Conservation (phyloP, 2,329 filamentous ascomycete species). For the Aspergillus pseudotamarii region DNA sequence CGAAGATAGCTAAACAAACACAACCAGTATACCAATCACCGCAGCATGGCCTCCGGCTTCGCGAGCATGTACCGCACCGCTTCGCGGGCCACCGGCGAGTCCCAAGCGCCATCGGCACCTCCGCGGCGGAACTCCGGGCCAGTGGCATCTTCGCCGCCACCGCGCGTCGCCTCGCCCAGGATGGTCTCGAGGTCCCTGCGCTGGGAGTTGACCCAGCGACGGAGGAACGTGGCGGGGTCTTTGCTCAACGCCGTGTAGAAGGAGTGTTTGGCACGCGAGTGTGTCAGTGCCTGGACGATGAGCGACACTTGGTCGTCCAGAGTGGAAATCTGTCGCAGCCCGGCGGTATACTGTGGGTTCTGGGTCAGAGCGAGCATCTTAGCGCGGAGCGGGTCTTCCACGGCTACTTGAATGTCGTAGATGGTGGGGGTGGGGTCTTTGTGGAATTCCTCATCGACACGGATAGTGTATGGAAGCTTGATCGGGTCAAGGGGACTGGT, state of each 20-base stretch:
- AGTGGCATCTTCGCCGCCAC: slow-evolving; percentile 57
- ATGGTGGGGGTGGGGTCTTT: slow-evolving; percentile 75
- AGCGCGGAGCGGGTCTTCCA: slow-evolving; percentile 78
- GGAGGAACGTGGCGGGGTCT: slow-evolving; percentile 82
- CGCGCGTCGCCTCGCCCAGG: slow-evolving; percentile 73
- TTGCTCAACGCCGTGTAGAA: slow-evolving; percentile 79
- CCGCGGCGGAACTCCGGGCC: slow-evolving; percentile 49
- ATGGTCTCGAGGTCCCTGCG: slow-evolving; percentile 88
- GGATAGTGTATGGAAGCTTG: slow-evolving; percentile 87
- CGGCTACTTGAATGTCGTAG: slow-evolving; percentile 83
- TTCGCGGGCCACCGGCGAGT: slow-evolving; percentile 62
- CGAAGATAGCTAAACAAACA: not conserved
- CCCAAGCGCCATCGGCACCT: slow-evolving; percentile 66
- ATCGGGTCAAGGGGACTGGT: slow-evolving; percentile 79
- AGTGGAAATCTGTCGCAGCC: slow-evolving; percentile 72
- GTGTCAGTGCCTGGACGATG: slow-evolving; percentile 77
- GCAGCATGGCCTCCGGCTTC: slow-evolving; percentile 43
- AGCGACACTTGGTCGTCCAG: slow-evolving; percentile 86
- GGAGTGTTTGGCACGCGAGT: slow-evolving; percentile 85
- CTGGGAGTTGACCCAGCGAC: slow-evolving; percentile 87
- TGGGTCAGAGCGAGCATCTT: slow-evolving; percentile 67
- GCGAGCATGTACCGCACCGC: slow-evolving; percentile 65
- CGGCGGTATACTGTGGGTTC: slow-evolving; percentile 69
- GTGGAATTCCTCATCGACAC: slow-evolving; percentile 83
- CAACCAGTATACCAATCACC: slow-evolving; percentile 9